These are phyloP conservation scores for Pestalotiopsis sp. DNA, from an alignment of 2,329 filamentous ascomycete genomes.

Conservation along the genomic window DNA sequence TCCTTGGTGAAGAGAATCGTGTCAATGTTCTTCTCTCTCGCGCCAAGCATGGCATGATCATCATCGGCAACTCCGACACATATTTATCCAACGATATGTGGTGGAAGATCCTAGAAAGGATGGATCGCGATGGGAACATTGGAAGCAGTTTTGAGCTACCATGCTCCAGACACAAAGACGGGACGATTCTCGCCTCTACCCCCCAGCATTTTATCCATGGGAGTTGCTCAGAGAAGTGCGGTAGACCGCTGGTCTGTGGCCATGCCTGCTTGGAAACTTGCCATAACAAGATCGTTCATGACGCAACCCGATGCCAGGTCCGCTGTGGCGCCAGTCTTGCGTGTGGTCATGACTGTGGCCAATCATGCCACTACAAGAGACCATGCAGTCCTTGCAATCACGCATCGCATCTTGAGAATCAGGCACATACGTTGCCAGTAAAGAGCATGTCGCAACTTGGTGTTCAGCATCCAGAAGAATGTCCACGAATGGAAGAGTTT, in stretches of 20 bases:
- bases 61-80: constrained; percentile 68
- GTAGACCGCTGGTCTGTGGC: constrained; percentile 48
- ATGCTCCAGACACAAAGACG: constrained; percentile 63
- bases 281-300: constrained; percentile 49
- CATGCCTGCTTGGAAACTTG: constrained; percentile 49
- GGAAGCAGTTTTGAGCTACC: constrained; percentile 55
- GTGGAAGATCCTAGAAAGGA: constrained; percentile 56
- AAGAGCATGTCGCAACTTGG: background rate
- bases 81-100: constrained; percentile 64
- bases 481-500: background rate
- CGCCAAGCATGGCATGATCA: constrained; percentile 70
- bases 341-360: constrained; percentile 54
- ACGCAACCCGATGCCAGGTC: constrained; percentile 47
- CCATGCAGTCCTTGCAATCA: background rate
- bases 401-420: background rate
- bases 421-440: background rate
- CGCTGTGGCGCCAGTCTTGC: constrained; percentile 49
- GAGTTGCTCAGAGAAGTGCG: constrained; percentile 58
- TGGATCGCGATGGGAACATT: constrained; percentile 48
- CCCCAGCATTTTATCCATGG: constrained; percentile 67
- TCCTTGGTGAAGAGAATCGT: constrained; percentile 66
- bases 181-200: constrained; percentile 48
- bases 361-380: constrained; percentile 19
- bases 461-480: background rate
- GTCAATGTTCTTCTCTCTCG: constrained; percentile 72